Evolutionary conservation across 345 rosid genomes (phyloP).

Genomic region (Clausena lansium): DNA sequence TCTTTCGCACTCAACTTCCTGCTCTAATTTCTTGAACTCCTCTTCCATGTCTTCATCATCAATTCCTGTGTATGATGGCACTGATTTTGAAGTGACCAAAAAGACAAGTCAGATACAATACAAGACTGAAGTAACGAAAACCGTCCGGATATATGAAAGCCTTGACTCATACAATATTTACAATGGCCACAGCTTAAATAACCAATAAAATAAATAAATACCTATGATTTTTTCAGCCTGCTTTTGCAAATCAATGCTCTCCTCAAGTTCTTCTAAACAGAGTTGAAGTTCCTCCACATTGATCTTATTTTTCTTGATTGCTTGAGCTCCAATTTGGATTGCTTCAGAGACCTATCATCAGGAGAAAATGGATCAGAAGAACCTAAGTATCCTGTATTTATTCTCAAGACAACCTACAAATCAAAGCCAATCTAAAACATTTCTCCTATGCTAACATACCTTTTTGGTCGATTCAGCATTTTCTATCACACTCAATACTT

Average conservation of each 20-base stretch:
- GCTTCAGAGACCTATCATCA: constrained; percentile 74
- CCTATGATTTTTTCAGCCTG: constrained; percentile 70
- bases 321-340: constrained; percentile 74
- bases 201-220: constrained; percentile 17
- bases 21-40: constrained; percentile 66
- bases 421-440: not conserved
- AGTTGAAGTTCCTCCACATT: constrained; percentile 74
- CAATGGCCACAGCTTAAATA: not conserved
- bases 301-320: constrained; percentile 61
- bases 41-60: constrained; percentile 78
- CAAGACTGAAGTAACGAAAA: not conserved
- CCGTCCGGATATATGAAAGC: not conserved
- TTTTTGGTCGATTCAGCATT: constrained; percentile 75
- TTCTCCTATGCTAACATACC: constrained; percentile 36
- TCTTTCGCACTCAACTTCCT: constrained; percentile 51
- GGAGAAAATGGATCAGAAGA: not conserved
- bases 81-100: constrained; percentile 43
- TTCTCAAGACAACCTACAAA: not conserved
- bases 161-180: not conserved
- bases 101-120: constrained; percentile 10
- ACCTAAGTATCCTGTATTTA: not conserved
- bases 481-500: constrained; percentile 54
- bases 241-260: constrained; percentile 63
- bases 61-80: constrained; percentile 36
- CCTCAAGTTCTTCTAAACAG: constrained; percentile 75